phyloP scores from a whole-genome alignment of 208 protist genomes.

The Leishmania guyanensis region DNA sequence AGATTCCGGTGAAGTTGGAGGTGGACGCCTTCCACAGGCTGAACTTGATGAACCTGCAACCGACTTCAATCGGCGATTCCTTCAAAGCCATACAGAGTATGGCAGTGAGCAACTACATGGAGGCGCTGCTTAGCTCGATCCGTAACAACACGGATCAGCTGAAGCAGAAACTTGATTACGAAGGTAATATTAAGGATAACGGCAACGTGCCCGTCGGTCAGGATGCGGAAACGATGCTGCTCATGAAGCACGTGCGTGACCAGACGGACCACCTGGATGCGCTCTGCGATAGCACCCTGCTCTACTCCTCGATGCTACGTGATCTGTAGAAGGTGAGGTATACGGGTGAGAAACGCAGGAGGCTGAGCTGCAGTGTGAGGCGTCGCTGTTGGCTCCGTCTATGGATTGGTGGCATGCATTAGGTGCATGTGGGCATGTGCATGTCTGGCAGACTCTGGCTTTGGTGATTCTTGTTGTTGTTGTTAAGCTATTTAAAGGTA shows the following conservation, averaged over 20 bases:
- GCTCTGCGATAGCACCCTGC: conserved; percentile 56
- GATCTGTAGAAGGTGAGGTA: conserved; percentile 12
- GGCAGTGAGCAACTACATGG: conserved; percentile 55
- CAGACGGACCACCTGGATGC: conserved; percentile 71
- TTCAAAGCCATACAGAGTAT: conserved; percentile 46
- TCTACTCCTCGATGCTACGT: conserved; percentile 33
- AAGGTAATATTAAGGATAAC: conserved; percentile 49
- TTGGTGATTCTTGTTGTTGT: neutral
- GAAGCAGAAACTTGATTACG: conserved; percentile 37
- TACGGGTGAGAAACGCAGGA: neutral
- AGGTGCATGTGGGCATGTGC: neutral
- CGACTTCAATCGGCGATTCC: conserved; percentile 30
- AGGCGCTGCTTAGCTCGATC: conserved; percentile 52
- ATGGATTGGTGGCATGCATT: neutral
- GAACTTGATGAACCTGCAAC: conserved; percentile 35
- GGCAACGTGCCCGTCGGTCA: conserved; percentile 43
- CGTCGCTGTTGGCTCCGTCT: neutral
- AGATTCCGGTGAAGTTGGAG: conserved; percentile 66
- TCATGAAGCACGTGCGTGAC: conserved; percentile 57
- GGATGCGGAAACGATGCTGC: conserved; percentile 53
- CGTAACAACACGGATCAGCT: conserved; percentile 45
- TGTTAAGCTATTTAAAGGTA: neutral
- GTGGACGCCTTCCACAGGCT: conserved; percentile 68
- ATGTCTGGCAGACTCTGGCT: neutral
- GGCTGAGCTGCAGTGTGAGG: neutral